A percentile compares a stretch with the other conserved stretches of the same genome.
Conservation (phyloP, 108 stramenopile genomes). For the Nitzschia putrida region DNA sequence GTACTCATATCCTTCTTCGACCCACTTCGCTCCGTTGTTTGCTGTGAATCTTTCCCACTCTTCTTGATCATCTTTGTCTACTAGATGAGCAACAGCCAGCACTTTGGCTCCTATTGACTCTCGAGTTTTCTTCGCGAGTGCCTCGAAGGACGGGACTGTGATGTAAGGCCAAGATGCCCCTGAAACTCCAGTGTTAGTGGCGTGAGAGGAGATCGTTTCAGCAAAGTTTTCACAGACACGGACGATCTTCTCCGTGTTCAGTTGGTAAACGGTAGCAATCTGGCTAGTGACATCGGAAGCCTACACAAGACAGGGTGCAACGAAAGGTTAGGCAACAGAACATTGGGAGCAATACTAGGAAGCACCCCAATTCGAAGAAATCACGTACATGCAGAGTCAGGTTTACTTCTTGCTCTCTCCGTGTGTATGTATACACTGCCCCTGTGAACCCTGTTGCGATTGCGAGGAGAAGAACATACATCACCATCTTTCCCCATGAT, state of each 20-base stretch:
- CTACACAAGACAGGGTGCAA: neutral
- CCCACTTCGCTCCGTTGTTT: neutral
- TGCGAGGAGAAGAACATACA: neutral
- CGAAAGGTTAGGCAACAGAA: neutral
- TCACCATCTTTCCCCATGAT: neutral
- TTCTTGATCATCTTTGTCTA: neutral
- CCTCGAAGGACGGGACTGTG: slow-evolving; percentile 21
- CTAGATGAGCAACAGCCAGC: neutral
- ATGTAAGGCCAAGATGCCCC: slow-evolving; percentile 24
- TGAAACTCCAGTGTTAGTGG: neutral
- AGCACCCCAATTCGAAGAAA: neutral
- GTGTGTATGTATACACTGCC: neutral
- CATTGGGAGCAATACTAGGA: too few relatives aligned
- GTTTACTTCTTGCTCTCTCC: neutral
- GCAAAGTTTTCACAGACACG: neutral
- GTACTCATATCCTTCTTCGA: neutral
- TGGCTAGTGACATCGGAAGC: neutral
- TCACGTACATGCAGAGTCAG: neutral
- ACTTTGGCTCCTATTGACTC: neutral
- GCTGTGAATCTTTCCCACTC: slow-evolving; percentile 6
- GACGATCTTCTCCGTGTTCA: neutral
- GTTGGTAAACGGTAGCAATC: neutral
- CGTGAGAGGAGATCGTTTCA: neutral
- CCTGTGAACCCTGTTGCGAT: neutral
- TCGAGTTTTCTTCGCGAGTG: neutral